Percentiles rank a stretch among this genome's conserved stretches.
These are phyloP conservation scores for Oligophagozyma castellii DNA, from an alignment of 1,139 yeast species.

Conservation along the genomic window DNA sequence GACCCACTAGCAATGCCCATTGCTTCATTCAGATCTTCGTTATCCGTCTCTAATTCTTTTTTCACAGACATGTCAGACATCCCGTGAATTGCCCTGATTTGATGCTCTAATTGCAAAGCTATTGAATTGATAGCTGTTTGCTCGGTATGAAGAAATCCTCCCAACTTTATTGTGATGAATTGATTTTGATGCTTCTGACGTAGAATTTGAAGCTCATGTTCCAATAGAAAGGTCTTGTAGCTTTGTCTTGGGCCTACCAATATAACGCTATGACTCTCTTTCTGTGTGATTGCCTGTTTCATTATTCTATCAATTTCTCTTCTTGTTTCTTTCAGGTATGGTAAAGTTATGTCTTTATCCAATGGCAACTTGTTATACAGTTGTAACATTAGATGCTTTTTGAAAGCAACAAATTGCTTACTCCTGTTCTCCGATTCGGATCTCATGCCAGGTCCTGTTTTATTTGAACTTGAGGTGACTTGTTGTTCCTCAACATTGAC, in stretches of 20 bases:
- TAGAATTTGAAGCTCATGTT: slow-evolving; percentile 41
- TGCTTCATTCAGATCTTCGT: slow-evolving; percentile 1
- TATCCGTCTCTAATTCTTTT: not conserved
- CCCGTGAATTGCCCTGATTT: slow-evolving; percentile 21
- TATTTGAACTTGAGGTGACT: no score
- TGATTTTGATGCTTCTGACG: slow-evolving; percentile 29
- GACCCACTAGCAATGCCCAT: slow-evolving; percentile 31
- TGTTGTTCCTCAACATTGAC: no score
- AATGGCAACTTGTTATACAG: slow-evolving; percentile 14
- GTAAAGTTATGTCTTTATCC: slow-evolving; percentile 9
- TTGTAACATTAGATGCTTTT: slow-evolving; percentile 11
- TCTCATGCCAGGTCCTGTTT: no score
- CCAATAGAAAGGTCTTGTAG: slow-evolving; percentile 60
- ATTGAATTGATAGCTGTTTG: slow-evolving; percentile 69
- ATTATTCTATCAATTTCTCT: slow-evolving; percentile 42
- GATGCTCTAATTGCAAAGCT: slow-evolving; percentile 63
- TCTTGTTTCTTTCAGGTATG: slow-evolving; percentile 12
- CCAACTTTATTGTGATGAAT: slow-evolving; percentile 49
- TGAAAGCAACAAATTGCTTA: slow-evolving; percentile 8
- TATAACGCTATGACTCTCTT: slow-evolving; percentile 72
- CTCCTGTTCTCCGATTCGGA: not conserved
- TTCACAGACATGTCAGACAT: not conserved
- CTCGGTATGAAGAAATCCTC: slow-evolving; percentile 65
- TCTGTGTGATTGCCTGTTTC: slow-evolving; percentile 49
- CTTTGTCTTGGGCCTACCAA: slow-evolving; percentile 69